Base-by-base conservation (phyloP, 768 basidiomycete genomes). In the Russula virescens region DNA sequence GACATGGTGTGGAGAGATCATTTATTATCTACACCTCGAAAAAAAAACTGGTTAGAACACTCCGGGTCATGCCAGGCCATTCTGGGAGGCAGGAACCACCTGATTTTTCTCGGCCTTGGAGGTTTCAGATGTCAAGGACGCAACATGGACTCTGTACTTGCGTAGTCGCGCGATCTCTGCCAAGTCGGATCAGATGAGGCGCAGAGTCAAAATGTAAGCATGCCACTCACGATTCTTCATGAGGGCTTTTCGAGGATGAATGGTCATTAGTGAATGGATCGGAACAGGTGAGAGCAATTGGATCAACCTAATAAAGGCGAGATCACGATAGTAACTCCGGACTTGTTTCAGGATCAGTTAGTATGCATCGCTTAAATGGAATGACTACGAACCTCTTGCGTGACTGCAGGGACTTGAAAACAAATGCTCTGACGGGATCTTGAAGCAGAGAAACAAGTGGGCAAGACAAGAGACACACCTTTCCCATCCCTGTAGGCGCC, bases 401-500 rank as follows among this genome's bases (percentile, higher is more conserved):
- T 84, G 38, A 87, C 74, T 0, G 91, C 91, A 48, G 91, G 91
- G 31, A 92, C 75, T 74, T 93, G 91, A 69, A 93, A 94, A 73
- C 91, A 94, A 4, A 94, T 69, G 68, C 89, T 91, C 89, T 91
- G 55, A 3, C 9, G 2, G 16, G 26, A n/a, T 40, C 16, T 6
- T 38, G 18, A n/a, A 25, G 42, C 26, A 11, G 46, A 19, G 26
- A 26, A 26, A 35, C 50, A 5, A 23, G 1, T 42, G 26, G 9
- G 9, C 6, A 47, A 16, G 10, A 18, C 25, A 2, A 7, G 6
- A 49, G 6, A 70, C 69, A 43, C 34, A 87, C 91, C 81, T 94
- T 94, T 38, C 91, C 92, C 88, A 93, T 90, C 5, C 91, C 90
- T 11, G 92, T 94, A 0, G 91, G 90, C 19, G 91, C 91, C 3